Conservation (phyloP, 345 rosid species). For the Salix dunnii region DNA sequence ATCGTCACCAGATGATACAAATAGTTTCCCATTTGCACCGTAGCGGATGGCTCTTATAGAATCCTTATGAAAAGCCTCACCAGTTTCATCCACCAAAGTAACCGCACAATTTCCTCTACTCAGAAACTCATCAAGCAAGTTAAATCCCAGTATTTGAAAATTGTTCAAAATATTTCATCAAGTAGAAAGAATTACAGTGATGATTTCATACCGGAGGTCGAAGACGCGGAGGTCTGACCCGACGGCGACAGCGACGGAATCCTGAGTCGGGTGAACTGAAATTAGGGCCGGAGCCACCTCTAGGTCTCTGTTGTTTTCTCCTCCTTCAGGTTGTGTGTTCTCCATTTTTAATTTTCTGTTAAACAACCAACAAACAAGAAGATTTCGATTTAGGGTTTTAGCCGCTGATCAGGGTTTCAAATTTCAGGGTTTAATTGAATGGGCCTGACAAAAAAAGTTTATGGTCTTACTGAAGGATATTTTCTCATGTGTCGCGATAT, state of each 20-base stretch:
- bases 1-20: conserved; percentile 90
- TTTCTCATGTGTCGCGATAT: neutral
- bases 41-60: conserved; percentile 81
- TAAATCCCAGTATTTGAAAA: neutral
- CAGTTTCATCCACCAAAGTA: conserved; percentile 61
- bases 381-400: conserved; percentile 7
- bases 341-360: conserved; percentile 30
- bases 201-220: conserved; percentile 56
- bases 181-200: neutral
- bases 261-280: conserved; percentile 63
- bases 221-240: conserved; percentile 84
- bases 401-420: neutral
- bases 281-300: conserved; percentile 84
- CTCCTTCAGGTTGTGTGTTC: conserved; percentile 51
- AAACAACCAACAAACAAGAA: neutral
- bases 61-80: conserved; percentile 49
- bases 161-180: neutral
- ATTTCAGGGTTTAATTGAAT: neutral
- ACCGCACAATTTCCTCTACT: conserved; percentile 50
- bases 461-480: neutral
- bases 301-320: conserved; percentile 42
- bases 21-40: conserved; percentile 61
- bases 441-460: neutral
- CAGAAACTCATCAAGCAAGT: neutral
- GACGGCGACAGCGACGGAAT: conserved; percentile 65